phyloP scores from a whole-genome alignment of 1,284 basidiomycete species.

The Agaricales sp. region DNA sequence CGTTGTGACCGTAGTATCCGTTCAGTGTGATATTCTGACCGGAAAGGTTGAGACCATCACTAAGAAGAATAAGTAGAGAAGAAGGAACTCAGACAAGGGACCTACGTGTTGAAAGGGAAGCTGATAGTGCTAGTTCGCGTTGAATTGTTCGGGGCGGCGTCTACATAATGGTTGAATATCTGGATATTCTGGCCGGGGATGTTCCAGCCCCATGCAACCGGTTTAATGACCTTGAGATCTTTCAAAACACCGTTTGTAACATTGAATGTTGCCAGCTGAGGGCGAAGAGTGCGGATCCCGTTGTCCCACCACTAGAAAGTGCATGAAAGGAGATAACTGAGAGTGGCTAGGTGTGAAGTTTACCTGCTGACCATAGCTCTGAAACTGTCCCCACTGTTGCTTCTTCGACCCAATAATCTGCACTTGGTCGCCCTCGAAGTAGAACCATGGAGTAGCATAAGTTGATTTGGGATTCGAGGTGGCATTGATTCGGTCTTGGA shows the following conservation, averaged over 20 bases:
- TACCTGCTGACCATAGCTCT: conserved; percentile 38
- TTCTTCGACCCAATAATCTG: conserved; percentile 25
- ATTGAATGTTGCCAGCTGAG: conserved; percentile 37
- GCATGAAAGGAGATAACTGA: background rate
- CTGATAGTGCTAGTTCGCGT: conserved; percentile 26
- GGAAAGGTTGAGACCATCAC: conserved; percentile 31
- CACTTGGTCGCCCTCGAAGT: conserved; percentile 27
- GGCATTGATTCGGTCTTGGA: conserved; percentile 26
- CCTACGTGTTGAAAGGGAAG: conserved; percentile 38
- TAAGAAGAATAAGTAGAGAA: background rate
- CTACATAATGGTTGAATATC: conserved; percentile 33
- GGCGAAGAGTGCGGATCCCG: conserved; percentile 22
- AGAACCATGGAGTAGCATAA: conserved; percentile 34
- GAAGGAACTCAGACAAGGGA: conserved; percentile 6
- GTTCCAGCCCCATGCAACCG: conserved; percentile 38
- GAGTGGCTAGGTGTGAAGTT: conserved; percentile 16
- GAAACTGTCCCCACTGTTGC: conserved; percentile 26
- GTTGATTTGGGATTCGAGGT: conserved; percentile 24
- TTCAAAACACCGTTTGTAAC: conserved; percentile 29
- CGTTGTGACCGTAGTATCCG: conserved; percentile 33
- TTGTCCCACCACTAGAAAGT: background rate
- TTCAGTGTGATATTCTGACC: conserved; percentile 33
- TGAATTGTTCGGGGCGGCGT: conserved; percentile 29
- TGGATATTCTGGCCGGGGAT: conserved; percentile 32
- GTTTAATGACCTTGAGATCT: conserved; percentile 35